Base-by-base conservation (phyloP, 2,329 filamentous ascomycete genomes). In the Scytalidium sp. region DNA sequence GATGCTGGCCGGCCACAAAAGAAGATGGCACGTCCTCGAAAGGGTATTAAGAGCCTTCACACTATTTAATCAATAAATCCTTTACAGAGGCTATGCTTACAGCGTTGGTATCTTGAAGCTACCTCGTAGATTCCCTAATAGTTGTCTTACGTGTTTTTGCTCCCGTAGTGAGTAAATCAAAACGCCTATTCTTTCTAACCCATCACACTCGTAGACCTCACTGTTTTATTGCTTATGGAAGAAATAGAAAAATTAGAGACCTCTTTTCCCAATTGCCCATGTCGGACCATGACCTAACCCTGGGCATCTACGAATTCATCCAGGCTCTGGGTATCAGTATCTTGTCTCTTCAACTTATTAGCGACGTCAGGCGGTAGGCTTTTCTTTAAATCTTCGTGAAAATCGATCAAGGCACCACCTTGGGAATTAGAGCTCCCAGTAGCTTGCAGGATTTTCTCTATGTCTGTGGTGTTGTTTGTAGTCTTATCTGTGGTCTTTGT, bases 301-400 rank as follows among this genome's bases (percentile, higher is more conserved):
- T 64, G 48, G 9, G 64, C 64, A 56, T 66, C 64, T n/a, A 65
- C 56, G 47, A 65, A 67, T 45, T 66, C 64, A 56, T 66, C 64
- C 22, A 62, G 6, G 50, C 59, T 62, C 8, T 57, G 45, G 2
- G 58, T 62, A 47, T 64, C 62, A 8, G 63, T 66, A 46, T 64
- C 59, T 43, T 60, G 40, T 43, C 62, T 55, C 32, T 52, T 55
- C 22, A 66, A 40, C 15, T 51, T 25, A 20, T 22, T 9, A 36
- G 15, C 23, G 13, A 15, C 45, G 10, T 29, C 42, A 15, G n/a
- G 19, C 3, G 78, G 78, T 32, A 83, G 58, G 20, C 69, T 63
- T 50, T 74, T 76, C 63, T 76, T 76, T 62, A 84, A 41, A 50
- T 84, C 80, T 10, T 73, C 60, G 15, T 75, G 69, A 50, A 85